A percentile compares a stretch with the other conserved stretches of the same genome.
Conservation (phyloP, 106 monocot genomes). For the Allium fistulosum region DNA sequence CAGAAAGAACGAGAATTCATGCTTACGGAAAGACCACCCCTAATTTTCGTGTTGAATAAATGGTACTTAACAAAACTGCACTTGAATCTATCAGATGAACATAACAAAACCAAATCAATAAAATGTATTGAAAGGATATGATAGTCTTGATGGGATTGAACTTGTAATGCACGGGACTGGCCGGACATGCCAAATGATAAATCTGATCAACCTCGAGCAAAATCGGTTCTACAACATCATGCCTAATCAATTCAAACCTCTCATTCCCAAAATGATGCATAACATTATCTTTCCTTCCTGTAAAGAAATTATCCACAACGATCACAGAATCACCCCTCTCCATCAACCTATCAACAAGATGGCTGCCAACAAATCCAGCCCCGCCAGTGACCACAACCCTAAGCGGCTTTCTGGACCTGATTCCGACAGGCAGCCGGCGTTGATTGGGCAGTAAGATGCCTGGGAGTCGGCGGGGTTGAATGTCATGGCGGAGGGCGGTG, state of each 20-base stretch:
- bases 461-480: neutral
- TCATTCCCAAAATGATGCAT: conserved; percentile 59
- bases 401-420: neutral
- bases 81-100: no score
- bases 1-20: no score
- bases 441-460: neutral
- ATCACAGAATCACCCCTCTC: conserved; percentile 70
- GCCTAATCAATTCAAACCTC: conserved; percentile 78
- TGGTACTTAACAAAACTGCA: no score
- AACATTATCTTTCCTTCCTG: conserved; percentile 71
- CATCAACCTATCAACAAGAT: conserved; percentile 65
- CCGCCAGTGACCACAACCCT: conserved; percentile 75
- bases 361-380: conserved; percentile 81
- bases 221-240: conserved; percentile 86
- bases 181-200: conserved; percentile 86
- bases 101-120: no score
- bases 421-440: neutral
- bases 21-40: no score
- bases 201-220: conserved; percentile 84
- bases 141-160: conserved; percentile 90
- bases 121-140: conserved; percentile 53
- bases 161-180: conserved; percentile 86
- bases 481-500: conserved; percentile 5
- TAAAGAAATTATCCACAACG: conserved; percentile 86
- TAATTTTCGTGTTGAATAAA: no score